These are phyloP conservation scores for Boletus subparvulus DNA, from an alignment of 768 basidiomycete genomes.

Conservation along the genomic window DNA sequence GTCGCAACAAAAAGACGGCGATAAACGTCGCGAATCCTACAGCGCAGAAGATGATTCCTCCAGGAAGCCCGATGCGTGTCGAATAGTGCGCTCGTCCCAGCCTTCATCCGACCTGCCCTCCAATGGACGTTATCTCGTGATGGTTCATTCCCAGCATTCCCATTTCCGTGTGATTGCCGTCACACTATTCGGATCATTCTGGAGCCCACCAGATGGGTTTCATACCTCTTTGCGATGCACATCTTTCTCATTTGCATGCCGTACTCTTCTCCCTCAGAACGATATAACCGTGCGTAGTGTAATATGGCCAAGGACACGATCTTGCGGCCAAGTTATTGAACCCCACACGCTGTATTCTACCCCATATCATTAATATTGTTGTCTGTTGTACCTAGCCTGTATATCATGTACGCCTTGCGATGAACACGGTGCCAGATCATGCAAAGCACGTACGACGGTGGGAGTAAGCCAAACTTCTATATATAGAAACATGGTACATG, in stretches of 20 bases:
- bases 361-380: constrained; percentile 11
- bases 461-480: background rate
- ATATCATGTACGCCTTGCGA: background rate
- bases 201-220: background rate
- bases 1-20: constrained; percentile 50
- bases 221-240: constrained; percentile 6
- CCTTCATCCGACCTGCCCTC: background rate
- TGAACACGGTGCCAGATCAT: background rate
- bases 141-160: background rate
- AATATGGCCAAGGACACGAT: constrained; percentile 17
- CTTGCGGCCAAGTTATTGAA: constrained; percentile 13
- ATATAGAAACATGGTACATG: background rate
- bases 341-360: constrained; percentile 17
- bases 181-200: constrained; percentile 1
- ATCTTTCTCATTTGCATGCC: constrained; percentile 12
- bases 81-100: constrained; percentile 6
- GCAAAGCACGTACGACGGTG: background rate
- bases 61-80: constrained; percentile 36
- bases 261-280: constrained; percentile 7
- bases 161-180: background rate
- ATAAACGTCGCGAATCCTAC: constrained; percentile 37
- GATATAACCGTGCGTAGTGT: constrained; percentile 9
- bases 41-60: constrained; percentile 22
- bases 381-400: constrained; percentile 14
- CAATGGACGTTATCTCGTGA: background rate